Base-by-base conservation (phyloP, 2,329 filamentous ascomycete genomes). In the Aspergillus novofumigatus region DNA sequence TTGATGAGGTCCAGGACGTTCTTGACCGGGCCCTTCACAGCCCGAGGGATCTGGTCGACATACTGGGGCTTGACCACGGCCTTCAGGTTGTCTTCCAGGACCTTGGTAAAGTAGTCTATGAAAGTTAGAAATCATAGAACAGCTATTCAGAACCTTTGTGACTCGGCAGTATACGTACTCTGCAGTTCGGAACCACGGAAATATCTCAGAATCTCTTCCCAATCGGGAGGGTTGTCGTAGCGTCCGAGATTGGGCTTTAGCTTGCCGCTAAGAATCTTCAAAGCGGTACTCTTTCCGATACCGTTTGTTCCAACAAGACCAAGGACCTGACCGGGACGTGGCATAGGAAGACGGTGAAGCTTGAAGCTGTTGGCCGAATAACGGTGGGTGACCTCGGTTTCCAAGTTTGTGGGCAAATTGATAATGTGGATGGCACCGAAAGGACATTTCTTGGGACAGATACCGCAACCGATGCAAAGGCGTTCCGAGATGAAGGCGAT, bases 301-400 rank as follows among this genome's bases (percentile, higher is more conserved):
- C 95, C 94, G 86, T 99, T 99, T 69, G 94, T 97, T 76, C 94
- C 95, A 48, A 99, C 95, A 53, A 99, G 84, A 81, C 94, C 94
- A 57, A 99, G 80, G 29, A 99, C 95, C 73, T 97, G 91, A 61
- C 94, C 94, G 32, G 94, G 93, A 59, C 94, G 88, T 62, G 94
- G 94, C 85, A 93, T 97, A 57, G 95, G 94, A 71, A 97, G 83
- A 68, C 95, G 88, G 78, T 99, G 94, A 65, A 99, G 86, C 84
- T 99, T 99, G 86, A 99, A 99, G 81, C 92, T 97, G 84, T 99
- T 99, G 75, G 94, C 93, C 55, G 93, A 96, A 82, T 99, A 99
- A 74, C 94, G 90, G 77, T 99, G 95, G 67, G 94, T 97, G 72
- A 99, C 92, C 77, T 97, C 90, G 65, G 89, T 95, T 78, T 99